Base-by-base conservation (phyloP, 805 yeast species). In the Candida sphagnicola region DNA sequence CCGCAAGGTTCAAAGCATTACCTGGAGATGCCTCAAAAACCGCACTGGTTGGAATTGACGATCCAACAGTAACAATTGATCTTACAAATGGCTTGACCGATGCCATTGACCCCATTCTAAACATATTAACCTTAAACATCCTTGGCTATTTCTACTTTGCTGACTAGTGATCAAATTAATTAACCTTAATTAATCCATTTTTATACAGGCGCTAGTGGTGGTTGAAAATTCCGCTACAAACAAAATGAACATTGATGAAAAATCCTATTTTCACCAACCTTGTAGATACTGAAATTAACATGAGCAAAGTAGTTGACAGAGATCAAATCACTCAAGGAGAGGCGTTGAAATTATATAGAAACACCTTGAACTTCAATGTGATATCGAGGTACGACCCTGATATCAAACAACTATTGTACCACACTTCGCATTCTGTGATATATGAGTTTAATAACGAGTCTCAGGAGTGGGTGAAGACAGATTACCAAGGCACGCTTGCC, bases 371-470 rank as follows among this genome's bases (percentile, higher is more conserved):
- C 35, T 84, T 75, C 62, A 85, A 84, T 54, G 90, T 85, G 37
- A 81, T 85, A 21, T 81, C 84, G 17, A 72, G 89, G 43, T 85
- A 85, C 52, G 95, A 85, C 48, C 85, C 90, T 0, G 70, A 71
- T 45, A 77, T 83, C 35, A 78, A 82, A 40, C 86, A 81, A 53
- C 65, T 85, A 21, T 61, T 83, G 30, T 82, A 77, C 50, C 75
- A 80, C 37, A 76, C 90, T 2, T 78, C 90, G 12, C 86, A 83
- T 55, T 79, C 85, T 40, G 85, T 83, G 23, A 68, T 83, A 13
- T 85, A 83, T 57, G 75, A 78, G 52, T 84, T 76, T 62, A 76
- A 75, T 46, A 68, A 70, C 15, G 67, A 61, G 5, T 60, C 61
- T 21, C 79, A 75, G 45, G 85, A 80, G 48, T 85, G 95, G 95